Evolutionary conservation across 2,329 filamentous ascomycete species (phyloP).

Genomic region (Aspergillus glaucus): DNA sequence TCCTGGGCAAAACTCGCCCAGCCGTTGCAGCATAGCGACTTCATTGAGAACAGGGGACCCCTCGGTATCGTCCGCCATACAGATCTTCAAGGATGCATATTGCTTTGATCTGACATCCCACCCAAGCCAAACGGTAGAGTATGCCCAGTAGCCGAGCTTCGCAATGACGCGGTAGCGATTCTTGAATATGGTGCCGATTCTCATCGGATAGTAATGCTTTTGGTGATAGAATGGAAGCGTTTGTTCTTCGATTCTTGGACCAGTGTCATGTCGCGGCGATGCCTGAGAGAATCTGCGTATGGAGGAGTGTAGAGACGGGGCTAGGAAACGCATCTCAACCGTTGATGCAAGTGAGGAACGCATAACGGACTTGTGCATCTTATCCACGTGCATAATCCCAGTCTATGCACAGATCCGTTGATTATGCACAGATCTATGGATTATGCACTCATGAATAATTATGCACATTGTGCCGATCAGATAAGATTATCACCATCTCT

Average conservation of each 20-base stretch:
- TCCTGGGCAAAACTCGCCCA: conserved; percentile 9
- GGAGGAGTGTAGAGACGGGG: too few species aligned
- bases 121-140: conserved; percentile 21
- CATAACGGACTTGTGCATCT: neutral
- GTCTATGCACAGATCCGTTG: too few species aligned
- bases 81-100: conserved; percentile 16
- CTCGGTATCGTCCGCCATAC: conserved; percentile 8
- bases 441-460: neutral
- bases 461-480: neutral
- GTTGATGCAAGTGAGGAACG: too few species aligned
- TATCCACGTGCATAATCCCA: neutral
- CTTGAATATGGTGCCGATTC: conserved; percentile 15
- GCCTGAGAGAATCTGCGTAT: too few species aligned
- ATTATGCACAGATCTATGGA: neutral
- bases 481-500: neutral
- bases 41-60: conserved; percentile 15
- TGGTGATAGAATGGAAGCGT: conserved; percentile 11
- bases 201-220: conserved; percentile 17
- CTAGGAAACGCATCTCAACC: too few species aligned
- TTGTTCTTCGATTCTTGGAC: conserved; percentile 1
- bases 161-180: conserved; percentile 15
- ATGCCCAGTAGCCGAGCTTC: conserved; percentile 21
- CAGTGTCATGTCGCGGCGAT: too few species aligned
- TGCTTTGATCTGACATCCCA: conserved; percentile 12
- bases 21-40: conserved; percentile 13